Evolutionary conservation across 768 basidiomycete genomes (phyloP).

Genomic region (Leccinum longicurvipes): DNA sequence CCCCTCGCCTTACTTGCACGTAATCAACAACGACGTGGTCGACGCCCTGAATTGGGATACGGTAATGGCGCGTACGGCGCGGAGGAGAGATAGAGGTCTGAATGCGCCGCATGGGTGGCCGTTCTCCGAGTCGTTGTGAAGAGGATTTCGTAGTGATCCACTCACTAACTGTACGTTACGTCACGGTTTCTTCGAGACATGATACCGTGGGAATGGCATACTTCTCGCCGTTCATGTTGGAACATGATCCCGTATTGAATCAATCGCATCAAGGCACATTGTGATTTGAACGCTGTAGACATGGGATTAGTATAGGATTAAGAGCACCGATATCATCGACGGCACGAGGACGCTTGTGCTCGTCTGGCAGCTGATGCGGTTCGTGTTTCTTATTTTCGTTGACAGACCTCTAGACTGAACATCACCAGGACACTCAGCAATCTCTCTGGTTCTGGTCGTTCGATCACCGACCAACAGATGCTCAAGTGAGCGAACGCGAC

Average conservation of each 20-base stretch:
- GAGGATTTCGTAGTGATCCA: no score
- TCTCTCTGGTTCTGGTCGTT: conserved; percentile 68
- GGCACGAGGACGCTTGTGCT: conserved; percentile 86
- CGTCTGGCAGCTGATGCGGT: conserved; percentile 98
- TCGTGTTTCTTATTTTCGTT: conserved; percentile 12
- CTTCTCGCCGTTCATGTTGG: no score
- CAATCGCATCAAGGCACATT: no score
- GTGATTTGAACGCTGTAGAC: conserved; percentile 90
- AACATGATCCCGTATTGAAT: no score
- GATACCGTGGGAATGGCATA: no score
- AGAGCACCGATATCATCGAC: conserved; percentile 96
- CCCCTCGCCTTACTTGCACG: conserved; percentile 35
- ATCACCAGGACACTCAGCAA: conserved; percentile 86
- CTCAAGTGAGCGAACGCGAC: conserved; percentile 94
- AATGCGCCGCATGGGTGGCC: conserved; percentile 84
- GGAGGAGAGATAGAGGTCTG: conserved; percentile 89
- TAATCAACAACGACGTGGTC: conserved; percentile 89
- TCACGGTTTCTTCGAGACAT: no score
- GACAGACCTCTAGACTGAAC: conserved; percentile 52
- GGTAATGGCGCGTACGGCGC: conserved; percentile 68
- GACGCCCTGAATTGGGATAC: conserved; percentile 63
- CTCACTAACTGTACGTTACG: no score
- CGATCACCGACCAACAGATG: conserved; percentile 90
- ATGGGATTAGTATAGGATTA: conserved; percentile 96
- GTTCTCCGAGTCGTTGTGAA: no score